Conservation (phyloP, 352 stramenopile genomes). For the Pythium myriotylum region DNA sequence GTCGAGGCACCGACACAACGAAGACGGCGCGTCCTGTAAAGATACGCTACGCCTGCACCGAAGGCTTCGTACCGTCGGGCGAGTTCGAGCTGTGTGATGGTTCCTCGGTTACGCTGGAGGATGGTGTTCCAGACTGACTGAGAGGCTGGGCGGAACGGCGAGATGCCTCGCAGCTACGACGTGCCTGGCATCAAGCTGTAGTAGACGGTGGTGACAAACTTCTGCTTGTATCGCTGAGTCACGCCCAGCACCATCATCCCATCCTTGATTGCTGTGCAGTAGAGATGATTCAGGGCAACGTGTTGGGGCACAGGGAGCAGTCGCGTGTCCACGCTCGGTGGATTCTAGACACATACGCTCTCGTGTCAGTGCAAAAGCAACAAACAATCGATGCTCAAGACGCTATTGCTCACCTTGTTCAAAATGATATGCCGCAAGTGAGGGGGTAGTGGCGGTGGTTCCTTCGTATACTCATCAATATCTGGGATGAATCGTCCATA, state of each 20-base stretch:
- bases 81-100: neutral
- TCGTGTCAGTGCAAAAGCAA: too few relatives aligned
- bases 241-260: constrained; percentile 99
- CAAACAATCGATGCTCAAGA: too few relatives aligned
- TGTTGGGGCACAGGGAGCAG: constrained; percentile 97
- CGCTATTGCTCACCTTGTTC: constrained; percentile 90
- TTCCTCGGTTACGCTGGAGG: neutral
- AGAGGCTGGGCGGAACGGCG: neutral
- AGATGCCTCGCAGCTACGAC: constrained; percentile 40
- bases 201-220: constrained; percentile 98
- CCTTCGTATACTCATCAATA: constrained; percentile 99
- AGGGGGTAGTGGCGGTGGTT: constrained; percentile 97
- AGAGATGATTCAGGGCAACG: constrained; percentile 99
- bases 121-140: neutral
- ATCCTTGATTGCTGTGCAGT: constrained; percentile 99
- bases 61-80: too few relatives aligned
- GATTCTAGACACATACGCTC: constrained; percentile 49
- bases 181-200: constrained; percentile 93
- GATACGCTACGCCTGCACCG: too few relatives aligned
- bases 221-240: constrained; percentile 97
- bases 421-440: constrained; percentile 99
- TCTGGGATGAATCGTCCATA: constrained; percentile 97
- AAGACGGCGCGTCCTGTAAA: too few relatives aligned
- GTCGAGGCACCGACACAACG: too few relatives aligned
- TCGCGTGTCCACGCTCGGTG: constrained; percentile 93